Base-by-base conservation (phyloP, 208 protist species). In the Crithidia thermophila region DNA sequence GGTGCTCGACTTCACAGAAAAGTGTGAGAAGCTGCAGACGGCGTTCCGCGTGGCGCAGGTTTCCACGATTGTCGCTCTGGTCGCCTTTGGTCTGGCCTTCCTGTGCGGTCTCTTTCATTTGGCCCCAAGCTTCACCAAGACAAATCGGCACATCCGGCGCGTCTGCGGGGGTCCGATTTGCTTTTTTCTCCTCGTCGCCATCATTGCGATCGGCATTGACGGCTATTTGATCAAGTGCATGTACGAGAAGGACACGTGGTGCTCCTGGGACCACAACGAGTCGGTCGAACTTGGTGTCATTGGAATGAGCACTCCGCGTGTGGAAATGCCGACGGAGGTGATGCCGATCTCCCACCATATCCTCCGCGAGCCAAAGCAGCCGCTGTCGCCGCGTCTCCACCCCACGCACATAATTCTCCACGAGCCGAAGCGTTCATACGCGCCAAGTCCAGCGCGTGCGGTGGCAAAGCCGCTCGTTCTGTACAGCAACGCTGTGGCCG, bases 211-310 rank as follows among this genome's bases (percentile, higher is more conserved):
- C 4, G 43, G 66, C 4, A 20, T 72, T 5, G 47, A 67, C 21
- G 50, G 64, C 8, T 68, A 58, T 20, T 27, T 79, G 18, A 4
- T 63, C 13, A 9, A 27, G 7, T n/a, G 28, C n/a, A 69, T 79
- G 60, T 83, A 76, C 51, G 36, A 42, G 25, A 45, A 64, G 7
- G 30, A 78, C 25, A 78, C 65, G 71, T 72, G 67, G 34, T 27
- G 16, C 20, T 10, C n/a, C 27, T 6, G 14, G 30, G 60, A 11
- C n/a, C n/a, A n/a, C n/a, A n/a, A n/a, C n/a, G n/a, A n/a, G n/a
- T n/a, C n/a, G n/a, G n/a, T n/a, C n/a, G n/a, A n/a, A n/a, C n/a
- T n/a, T n/a, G n/a, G n/a, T 43, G 39, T 43, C 39, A 16, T 18
- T 43, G 39, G 16, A n/a, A 16, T 18, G 39, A 16, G 10, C 13